Conservation (phyloP, 2,329 filamentous ascomycete genomes). For the Zymoseptoria crescenta region DNA sequence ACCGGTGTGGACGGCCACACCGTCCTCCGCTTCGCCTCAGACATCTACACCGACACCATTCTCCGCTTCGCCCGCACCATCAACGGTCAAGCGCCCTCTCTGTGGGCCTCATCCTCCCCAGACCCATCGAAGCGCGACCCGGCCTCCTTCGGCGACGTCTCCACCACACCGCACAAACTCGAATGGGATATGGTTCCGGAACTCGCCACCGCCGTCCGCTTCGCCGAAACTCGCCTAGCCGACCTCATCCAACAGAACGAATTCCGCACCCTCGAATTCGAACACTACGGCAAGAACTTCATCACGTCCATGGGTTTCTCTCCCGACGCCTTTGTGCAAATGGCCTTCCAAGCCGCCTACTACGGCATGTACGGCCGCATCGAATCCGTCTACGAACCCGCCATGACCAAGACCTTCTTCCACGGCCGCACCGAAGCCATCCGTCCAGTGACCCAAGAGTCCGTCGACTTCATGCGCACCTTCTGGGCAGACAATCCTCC, state of each 20-base stretch:
- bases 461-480: constrained; percentile 78
- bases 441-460: constrained; percentile 73
- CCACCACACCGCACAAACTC: constrained; percentile 86
- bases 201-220: constrained; percentile 80
- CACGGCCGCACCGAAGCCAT: constrained; percentile 95
- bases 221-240: constrained; percentile 87
- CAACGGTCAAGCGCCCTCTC: constrained; percentile 81
- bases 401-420: constrained; percentile 92
- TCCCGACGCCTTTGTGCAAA: constrained; percentile 94
- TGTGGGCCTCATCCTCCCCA: constrained; percentile 86
- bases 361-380: constrained; percentile 91
- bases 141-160: constrained; percentile 84
- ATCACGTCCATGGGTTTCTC: constrained; percentile 97
- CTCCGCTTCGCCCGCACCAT: constrained; percentile 90
- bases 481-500: constrained; percentile 91
- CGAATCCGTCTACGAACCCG: constrained; percentile 93
- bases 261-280: constrained; percentile 85
- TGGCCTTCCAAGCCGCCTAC: constrained; percentile 98
- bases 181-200: constrained; percentile 98
- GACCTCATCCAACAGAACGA: constrained; percentile 96
- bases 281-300: constrained; percentile 89
- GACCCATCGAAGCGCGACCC: constrained; percentile 90
- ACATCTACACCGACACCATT: constrained; percentile 96
- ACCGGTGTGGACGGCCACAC: constrained; percentile 97
- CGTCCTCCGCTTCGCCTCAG: constrained; percentile 89